These are phyloP conservation scores for Tulasnella sp. DNA, from an alignment of 768 basidiomycete genomes.

Conservation along the genomic window DNA sequence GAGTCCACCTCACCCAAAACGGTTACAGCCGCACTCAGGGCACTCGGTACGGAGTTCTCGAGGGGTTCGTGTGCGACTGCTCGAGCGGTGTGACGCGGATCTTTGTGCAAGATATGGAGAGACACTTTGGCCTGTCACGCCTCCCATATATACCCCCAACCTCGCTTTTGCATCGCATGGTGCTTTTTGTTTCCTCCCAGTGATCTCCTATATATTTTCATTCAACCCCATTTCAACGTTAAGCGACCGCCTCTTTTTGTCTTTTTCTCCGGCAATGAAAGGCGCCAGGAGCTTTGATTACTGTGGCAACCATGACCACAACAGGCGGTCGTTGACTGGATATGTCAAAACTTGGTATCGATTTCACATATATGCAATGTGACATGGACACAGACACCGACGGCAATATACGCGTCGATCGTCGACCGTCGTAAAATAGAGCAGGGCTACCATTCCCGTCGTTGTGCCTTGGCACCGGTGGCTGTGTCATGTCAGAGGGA, in stretches of 20 bases:
- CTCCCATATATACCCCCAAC: neutral
- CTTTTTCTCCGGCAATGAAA: neutral
- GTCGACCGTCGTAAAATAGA: neutral
- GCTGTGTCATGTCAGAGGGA: neutral
- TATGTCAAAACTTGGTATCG: neutral
- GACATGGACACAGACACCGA: no score
- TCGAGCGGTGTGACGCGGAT: slow-evolving; percentile 18
- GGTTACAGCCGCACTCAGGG: slow-evolving; percentile 18
- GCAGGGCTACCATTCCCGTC: neutral
- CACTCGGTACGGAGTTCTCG: slow-evolving; percentile 18
- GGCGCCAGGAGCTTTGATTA: neutral
- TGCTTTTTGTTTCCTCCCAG: neutral
- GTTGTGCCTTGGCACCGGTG: neutral
- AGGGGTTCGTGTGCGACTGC: slow-evolving; percentile 18
- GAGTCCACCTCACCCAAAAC: slow-evolving; percentile 15
- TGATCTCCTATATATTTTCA: neutral
- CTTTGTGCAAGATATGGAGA: slow-evolving; percentile 9
- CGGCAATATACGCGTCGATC: neutral
- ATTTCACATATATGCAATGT: neutral
- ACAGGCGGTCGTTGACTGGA: neutral
- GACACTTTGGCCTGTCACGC: neutral
- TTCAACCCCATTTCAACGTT: neutral
- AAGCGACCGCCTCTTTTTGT: neutral
- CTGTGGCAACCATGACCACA: neutral
- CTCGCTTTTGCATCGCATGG: neutral